Percentiles rank a stretch among this genome's conserved stretches.
These are phyloP conservation scores for Cucurbita pepo DNA, from an alignment of 306 rosid genomes.

Conservation along the genomic window DNA sequence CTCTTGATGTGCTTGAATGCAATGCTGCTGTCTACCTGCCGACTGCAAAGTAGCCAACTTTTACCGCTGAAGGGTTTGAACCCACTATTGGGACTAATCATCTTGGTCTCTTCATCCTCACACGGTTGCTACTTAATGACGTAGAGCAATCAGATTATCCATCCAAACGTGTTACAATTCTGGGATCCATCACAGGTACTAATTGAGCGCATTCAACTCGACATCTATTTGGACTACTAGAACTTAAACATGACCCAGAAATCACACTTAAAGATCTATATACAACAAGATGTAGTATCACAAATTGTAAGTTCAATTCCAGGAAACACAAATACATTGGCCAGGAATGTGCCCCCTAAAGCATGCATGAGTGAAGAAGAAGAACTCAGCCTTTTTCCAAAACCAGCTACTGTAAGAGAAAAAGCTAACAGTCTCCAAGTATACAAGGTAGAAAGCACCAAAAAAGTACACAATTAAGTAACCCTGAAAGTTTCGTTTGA, in stretches of 20 bases:
- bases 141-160: constrained; percentile 70
- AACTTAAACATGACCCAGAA: neutral
- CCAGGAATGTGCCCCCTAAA: constrained; percentile 96
- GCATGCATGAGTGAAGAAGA: constrained; percentile 82
- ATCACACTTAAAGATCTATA: neutral
- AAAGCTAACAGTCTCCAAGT: neutral
- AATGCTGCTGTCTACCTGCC: too few relatives aligned
- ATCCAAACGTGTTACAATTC: constrained; percentile 57
- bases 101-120: constrained; percentile 82
- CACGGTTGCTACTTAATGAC: constrained; percentile 65
- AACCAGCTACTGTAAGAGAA: constrained; percentile 31
- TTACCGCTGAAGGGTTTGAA: constrained; percentile 88
- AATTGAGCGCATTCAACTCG: neutral
- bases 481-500: neutral
- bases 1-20: constrained; percentile 29
- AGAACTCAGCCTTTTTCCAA: constrained; percentile 71
- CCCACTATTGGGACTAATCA: constrained; percentile 89
- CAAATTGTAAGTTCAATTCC: constrained; percentile 1
- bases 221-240: neutral
- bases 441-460: neutral
- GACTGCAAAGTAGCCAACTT: constrained; percentile 70
- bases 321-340: constrained; percentile 93
- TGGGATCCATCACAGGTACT: constrained; percentile 86
- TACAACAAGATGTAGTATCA: neutral
- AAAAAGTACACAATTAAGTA: neutral